Evolutionary conservation across 192 early-diverging fungal species (phyloP), one percentile per base, ranked within the genome.

Genomic region (Phlyctochytrium planicorne): DNA sequence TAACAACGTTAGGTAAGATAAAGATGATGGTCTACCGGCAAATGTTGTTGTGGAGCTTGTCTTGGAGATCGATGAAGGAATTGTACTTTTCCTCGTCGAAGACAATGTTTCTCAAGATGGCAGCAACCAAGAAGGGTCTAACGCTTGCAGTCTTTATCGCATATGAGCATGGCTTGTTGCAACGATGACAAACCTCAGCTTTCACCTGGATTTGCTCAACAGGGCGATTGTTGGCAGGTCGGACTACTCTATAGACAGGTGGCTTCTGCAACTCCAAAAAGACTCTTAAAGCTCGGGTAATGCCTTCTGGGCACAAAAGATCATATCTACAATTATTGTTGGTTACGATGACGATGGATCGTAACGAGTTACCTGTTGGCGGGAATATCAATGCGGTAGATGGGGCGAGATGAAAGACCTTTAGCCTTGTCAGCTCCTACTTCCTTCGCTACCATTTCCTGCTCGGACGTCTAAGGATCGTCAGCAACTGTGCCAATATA

Each of bases 361-460:
- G 27, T 16, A 31, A 6, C 20, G 30, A 24, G 57, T 20, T 65
- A 77, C 77, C 84, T 72, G 81, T 99, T 99, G 63, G 97, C 95
- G 32, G 97, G 95, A 67, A 99, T 97, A 64, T 99, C 97, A 74
- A 99, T 98, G 74, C 94, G 91, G 78, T 95, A 91, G 68, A 95
- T 75, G 24, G 87, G 76, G 63, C 91, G 83, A 47, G 95, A 92
- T 25, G 89, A 91, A 17, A 90, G 76, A 6, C 76, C 79, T 30
- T 67, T 69, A 14, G 76, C 75, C 53, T 62, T 66, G 2, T 71
- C 79, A 14, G 83, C 82, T 50, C 76, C 82, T 40, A 81, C 75
- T 72, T 91, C 89, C 53, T 84, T 83, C 34, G 82, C 76, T n/a
- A 81, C 85, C 88, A 88, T 83, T 75, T 91, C 91, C 71, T 86